Conservation (phyloP, 768 basidiomycete genomes). For the Clavulina sp. region DNA sequence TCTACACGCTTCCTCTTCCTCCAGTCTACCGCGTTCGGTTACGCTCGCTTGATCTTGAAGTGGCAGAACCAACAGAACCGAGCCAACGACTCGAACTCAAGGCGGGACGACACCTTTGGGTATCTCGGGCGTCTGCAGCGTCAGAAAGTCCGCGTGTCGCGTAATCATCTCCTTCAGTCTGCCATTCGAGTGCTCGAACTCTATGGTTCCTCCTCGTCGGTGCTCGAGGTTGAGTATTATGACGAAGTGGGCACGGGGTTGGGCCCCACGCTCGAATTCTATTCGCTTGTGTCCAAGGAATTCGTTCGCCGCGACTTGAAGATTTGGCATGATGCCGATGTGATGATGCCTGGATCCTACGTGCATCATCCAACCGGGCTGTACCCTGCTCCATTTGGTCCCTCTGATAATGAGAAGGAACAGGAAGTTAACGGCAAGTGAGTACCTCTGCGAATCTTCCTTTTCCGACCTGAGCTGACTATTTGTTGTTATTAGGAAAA, state of each 20-base stretch:
- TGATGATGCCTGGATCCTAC: slow-evolving; percentile 37
- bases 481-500: slow-evolving; percentile 34
- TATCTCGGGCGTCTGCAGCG: slow-evolving; percentile 85
- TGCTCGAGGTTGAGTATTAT: slow-evolving; percentile 96
- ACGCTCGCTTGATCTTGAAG: slow-evolving; percentile 84
- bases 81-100: slow-evolving; percentile 48
- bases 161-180: slow-evolving; percentile 87
- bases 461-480: neutral
- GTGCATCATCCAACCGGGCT: slow-evolving; percentile 75
- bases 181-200: slow-evolving; percentile 93
- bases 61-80: slow-evolving; percentile 83
- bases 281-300: slow-evolving; percentile 90
- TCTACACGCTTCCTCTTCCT: slow-evolving; percentile 94
- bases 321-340: slow-evolving; percentile 81
- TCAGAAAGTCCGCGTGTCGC: slow-evolving; percentile 92
- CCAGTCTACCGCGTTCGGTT: slow-evolving; percentile 94
- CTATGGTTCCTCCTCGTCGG: slow-evolving; percentile 84
- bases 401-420: slow-evolving; percentile 10
- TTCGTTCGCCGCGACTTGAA: slow-evolving; percentile 78
- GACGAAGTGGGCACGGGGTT: slow-evolving; percentile 97
- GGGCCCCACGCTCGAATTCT: slow-evolving; percentile 96
- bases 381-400: slow-evolving; percentile 55
- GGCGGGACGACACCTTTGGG: slow-evolving; percentile 80
- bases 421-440: slow-evolving; percentile 12
- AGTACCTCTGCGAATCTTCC: slow-evolving; percentile 4